Percentiles rank a stretch among this genome's conserved stretches.
Conservation (phyloP, 306 rosid genomes). For the Arachis stenosperma region DNA sequence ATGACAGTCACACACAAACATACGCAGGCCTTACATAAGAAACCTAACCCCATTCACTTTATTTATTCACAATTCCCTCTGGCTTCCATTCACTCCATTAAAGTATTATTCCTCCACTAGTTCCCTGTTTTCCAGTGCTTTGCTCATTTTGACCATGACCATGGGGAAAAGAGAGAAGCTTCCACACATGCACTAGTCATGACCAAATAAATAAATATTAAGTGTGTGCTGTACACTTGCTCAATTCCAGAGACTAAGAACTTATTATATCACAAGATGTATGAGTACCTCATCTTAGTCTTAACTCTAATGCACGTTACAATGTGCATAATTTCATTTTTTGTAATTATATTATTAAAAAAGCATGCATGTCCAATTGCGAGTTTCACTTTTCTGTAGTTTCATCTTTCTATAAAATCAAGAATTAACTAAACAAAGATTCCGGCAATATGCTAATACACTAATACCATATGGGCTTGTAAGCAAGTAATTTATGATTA, state of each 20-base stretch:
- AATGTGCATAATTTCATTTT: not conserved
- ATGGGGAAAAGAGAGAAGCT: constrained; percentile 13
- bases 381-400: not conserved
- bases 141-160: constrained; percentile 42
- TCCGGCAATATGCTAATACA: not conserved
- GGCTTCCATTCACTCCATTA: constrained; percentile 1
- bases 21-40: constrained; percentile 23
- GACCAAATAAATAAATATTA: not conserved
- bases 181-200: constrained; percentile 33
- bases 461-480: not conserved
- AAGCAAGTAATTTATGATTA: not conserved
- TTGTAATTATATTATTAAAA: not conserved
- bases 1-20: constrained; percentile 40
- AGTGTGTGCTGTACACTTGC: not conserved
- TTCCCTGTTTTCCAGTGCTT: constrained; percentile 3
- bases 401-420: not conserved
- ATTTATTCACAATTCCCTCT: constrained; percentile 37
- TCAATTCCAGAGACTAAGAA: not conserved
- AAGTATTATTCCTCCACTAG: constrained; percentile 16
- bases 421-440: too few species aligned
- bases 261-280: constrained; percentile 7
- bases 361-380: not conserved
- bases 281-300: not conserved
- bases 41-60: constrained; percentile 43
- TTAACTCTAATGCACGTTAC: not conserved